Conservation (phyloP, 805 yeast genomes). For the Candida maesae region DNA sequence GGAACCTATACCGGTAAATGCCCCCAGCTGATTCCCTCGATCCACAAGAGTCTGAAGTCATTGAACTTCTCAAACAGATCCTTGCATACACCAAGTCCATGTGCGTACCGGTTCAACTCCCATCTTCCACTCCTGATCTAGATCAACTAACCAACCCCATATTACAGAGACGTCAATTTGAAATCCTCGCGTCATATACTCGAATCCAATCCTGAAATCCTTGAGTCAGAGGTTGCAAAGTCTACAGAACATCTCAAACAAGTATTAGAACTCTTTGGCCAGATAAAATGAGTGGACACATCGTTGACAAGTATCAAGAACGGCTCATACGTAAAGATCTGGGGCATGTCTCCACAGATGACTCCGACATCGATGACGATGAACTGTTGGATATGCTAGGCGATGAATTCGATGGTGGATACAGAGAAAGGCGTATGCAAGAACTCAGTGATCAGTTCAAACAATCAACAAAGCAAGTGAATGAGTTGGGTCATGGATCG, state of each 20-base stretch:
- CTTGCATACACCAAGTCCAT: constrained; percentile 5
- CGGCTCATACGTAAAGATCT: constrained; percentile 25
- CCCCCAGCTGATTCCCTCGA: background rate
- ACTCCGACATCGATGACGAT: constrained; percentile 33
- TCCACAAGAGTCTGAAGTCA: constrained; percentile 5
- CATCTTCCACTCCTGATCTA: background rate
- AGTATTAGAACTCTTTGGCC: constrained; percentile 5
- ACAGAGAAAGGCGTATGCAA: constrained; percentile 61
- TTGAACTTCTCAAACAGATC: constrained; percentile 4
- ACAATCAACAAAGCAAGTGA: constrained; percentile 30
- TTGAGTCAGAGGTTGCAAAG: background rate
- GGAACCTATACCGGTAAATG: too few species aligned
- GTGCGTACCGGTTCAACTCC: constrained; percentile 1
- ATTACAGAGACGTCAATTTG: constrained; percentile 5
- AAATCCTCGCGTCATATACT: background rate
- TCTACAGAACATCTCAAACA: constrained; percentile 2
- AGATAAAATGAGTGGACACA: constrained; percentile 8
- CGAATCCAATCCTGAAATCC: constrained; percentile 1
- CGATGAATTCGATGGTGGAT: constrained; percentile 42
- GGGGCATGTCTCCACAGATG: constrained; percentile 18
- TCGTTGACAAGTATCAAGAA: constrained; percentile 37
- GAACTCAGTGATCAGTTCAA: constrained; percentile 46
- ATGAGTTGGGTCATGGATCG: constrained; percentile 40
- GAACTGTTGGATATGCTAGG: constrained; percentile 47
- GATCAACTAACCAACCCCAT: background rate